Base-by-base conservation (phyloP, 2,329 filamentous ascomycete genomes). In the Grosmannia huntii region DNA sequence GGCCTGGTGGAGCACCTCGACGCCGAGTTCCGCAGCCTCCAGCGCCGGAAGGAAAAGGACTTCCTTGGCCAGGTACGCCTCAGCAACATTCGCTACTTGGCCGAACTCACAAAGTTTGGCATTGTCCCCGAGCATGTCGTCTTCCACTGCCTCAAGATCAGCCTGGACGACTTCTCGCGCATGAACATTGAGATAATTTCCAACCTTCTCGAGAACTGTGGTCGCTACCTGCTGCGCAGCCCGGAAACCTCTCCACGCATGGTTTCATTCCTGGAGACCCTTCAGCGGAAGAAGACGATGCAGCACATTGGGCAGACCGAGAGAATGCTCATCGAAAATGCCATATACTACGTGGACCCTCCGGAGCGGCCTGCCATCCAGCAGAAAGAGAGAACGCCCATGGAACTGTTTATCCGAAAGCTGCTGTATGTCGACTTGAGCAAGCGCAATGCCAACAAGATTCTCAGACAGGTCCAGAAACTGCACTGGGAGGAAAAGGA, bases 161-260 rank as follows among this genome's bases (percentile, higher is more conserved):
- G 92, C 64, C 75, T 99, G 31, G 94, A 99, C 66, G 94, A 99
- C 67, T 99, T 99, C 68, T 96, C 94, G 2, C 83, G 92, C 61
- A 96, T 96, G 88, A 99, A 99, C 67, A 96, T 99, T 62, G 95
- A 99, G 70, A 96, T 99, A 65, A 92, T 99, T 62, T 95, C 91
- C 67, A 95, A 95, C 67, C 77, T 99, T 31, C 79, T 99, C 25
- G 94, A 99, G 70, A 97, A 97, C 63, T 99, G 95, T 67, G 94
- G 94, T 50, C 84, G 94, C 21, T 99, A 96, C 71, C 76, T 99
- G 25, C 79, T 99, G 60, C 89, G 92, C 55, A 97, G 94, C 64
- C 86, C 90, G 0, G 91, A 97, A 62, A 97, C 95, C 0, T 86
- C 89, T 11, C 92, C 92, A 10, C 85, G 94, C 50, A 99, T 99